Evolutionary conservation across 202 grass and related monocot species (phyloP).

Genomic region (Zizania palustris): DNA sequence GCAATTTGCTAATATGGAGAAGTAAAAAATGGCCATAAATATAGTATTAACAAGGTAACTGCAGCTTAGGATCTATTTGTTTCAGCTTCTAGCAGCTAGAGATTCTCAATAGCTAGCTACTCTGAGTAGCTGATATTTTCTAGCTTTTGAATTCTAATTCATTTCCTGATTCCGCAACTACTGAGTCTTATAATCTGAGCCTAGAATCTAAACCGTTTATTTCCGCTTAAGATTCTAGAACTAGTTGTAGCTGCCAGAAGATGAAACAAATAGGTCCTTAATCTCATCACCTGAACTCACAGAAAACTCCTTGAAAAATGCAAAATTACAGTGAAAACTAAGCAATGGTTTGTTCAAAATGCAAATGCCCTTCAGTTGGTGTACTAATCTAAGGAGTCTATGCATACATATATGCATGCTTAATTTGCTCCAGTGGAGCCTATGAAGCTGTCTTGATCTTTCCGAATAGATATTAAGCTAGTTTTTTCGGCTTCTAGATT

Average conservation of each 20-base stretch:
- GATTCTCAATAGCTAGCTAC: too few species aligned
- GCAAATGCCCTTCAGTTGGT: neutral
- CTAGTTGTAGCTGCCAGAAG: too few species aligned
- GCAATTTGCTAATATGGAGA: neutral
- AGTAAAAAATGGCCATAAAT: neutral
- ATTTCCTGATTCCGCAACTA: too few species aligned
- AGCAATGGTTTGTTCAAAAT: neutral
- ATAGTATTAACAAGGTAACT: neutral
- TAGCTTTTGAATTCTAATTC: too few species aligned
- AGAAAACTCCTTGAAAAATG: neutral
- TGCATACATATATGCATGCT: neutral
- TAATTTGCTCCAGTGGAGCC: neutral
- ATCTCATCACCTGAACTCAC: neutral
- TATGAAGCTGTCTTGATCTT: conserved; percentile 17
- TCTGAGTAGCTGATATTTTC: too few species aligned
- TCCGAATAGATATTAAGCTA: neutral
- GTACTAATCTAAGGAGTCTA: neutral
- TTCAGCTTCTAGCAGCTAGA: too few species aligned
- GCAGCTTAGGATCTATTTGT: too few species aligned
- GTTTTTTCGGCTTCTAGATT: too few species aligned
- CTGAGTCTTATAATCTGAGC: too few species aligned
- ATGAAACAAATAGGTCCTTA: too few species aligned
- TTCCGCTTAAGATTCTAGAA: too few species aligned
- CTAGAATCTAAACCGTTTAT: too few species aligned
- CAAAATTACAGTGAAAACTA: neutral